Percentiles rank a stretch among this genome's conserved stretches.
These are phyloP conservation scores for Colletotrichum paranaense DNA, from an alignment of 2,329 filamentous ascomycete genomes.

Conservation along the genomic window DNA sequence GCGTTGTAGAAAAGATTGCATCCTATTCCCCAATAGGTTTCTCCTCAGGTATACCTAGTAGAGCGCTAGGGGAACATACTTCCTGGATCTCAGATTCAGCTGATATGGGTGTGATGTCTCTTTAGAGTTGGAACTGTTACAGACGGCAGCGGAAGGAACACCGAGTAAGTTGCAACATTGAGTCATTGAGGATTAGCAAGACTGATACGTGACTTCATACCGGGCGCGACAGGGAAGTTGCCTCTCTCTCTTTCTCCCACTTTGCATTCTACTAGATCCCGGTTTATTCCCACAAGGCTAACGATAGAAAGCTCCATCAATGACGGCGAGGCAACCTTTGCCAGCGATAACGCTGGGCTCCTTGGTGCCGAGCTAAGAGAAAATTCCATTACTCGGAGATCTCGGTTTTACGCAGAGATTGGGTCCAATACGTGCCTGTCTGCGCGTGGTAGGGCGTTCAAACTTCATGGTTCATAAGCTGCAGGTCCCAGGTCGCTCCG, in stretches of 20 bases:
- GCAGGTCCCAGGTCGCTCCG: not conserved
- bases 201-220: slow-evolving; percentile 6
- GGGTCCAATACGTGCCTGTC: not conserved
- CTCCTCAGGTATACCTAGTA: not conserved
- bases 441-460: not conserved
- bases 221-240: too few species aligned
- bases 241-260: not conserved
- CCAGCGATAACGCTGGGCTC: not conserved
- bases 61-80: not conserved
- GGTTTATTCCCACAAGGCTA: slow-evolving; percentile 5
- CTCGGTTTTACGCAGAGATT: not conserved
- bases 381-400: not conserved
- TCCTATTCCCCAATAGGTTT: not conserved
- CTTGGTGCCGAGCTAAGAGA: not conserved
- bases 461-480: not conserved
- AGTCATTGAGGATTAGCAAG: not conserved
- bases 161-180: not conserved
- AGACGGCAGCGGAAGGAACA: not conserved
- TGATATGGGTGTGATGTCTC: not conserved
- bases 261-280: not conserved
- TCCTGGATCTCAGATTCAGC: not conserved
- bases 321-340: not conserved
- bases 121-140: not conserved
- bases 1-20: slow-evolving; percentile 25
- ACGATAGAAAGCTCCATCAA: not conserved